phyloP scores from a whole-genome alignment of 2,329 filamentous ascomycete species.

The Malbranchea zuffiana region DNA sequence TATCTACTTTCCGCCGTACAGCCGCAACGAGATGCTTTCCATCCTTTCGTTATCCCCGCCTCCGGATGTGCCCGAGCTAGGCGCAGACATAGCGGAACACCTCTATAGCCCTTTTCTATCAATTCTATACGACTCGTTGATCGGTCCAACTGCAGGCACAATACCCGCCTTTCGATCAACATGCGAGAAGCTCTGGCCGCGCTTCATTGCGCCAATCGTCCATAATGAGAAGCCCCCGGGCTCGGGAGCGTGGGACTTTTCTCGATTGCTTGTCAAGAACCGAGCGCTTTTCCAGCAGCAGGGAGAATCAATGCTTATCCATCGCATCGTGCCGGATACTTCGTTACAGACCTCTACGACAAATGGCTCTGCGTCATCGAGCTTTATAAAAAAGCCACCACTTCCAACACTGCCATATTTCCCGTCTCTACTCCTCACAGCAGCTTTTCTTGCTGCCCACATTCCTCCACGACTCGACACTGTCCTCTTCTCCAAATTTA shows the following conservation, averaged over 20 bases:
- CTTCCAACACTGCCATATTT: conserved; percentile 36
- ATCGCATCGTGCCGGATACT: conserved; percentile 26
- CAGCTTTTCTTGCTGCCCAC: conserved; percentile 39
- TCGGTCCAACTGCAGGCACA: conserved; percentile 68
- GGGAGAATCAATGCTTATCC: conserved; percentile 35
- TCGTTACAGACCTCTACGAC: conserved; percentile 7
- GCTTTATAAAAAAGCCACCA: conserved; percentile 6
- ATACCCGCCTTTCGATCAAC: conserved; percentile 60
- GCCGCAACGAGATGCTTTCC: conserved; percentile 63
- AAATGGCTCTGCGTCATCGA: conserved; percentile 7
- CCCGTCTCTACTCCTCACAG: conserved; percentile 37
- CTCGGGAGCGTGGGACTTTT: conserved; percentile 62
- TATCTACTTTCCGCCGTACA: conserved; percentile 75
- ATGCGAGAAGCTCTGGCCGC: conserved; percentile 68
- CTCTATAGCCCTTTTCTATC: conserved; percentile 59
- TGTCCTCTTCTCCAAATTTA: conserved; percentile 41
- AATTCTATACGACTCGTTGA: conserved; percentile 77
- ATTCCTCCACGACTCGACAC: conserved; percentile 38
- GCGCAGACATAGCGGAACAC: conserved; percentile 20
- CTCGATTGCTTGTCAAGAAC: conserved; percentile 58
- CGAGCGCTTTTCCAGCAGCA: conserved; percentile 36
- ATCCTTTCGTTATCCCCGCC: conserved; percentile 55
- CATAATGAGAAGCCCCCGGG: conserved; percentile 48
- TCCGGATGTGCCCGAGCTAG: conserved; percentile 26
- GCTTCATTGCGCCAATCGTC: conserved; percentile 68